Percentiles rank a stretch among this genome's conserved stretches.
Conservation (phyloP, 148 eudicot genomes). For the Chenopodium formosanum region DNA sequence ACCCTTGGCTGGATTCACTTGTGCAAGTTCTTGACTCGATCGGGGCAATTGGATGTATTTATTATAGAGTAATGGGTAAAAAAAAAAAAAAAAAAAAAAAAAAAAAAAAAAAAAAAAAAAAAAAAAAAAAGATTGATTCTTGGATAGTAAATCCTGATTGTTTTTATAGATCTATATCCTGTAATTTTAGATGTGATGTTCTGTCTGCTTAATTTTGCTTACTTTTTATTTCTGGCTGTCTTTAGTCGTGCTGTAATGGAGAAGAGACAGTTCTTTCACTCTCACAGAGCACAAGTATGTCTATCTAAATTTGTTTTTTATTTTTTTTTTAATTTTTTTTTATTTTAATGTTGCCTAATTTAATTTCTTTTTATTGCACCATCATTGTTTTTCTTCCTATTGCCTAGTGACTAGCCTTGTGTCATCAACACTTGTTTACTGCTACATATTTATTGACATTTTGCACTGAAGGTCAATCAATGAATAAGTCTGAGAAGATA, state of each 20-base stretch:
- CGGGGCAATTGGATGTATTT: too few relatives aligned
- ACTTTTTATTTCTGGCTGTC: neutral
- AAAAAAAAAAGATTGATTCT: too few relatives aligned
- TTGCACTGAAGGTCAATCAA: neutral
- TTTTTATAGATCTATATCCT: too few relatives aligned
- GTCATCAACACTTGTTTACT: neutral
- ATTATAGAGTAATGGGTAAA: too few relatives aligned
- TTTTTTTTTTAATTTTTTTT: neutral
- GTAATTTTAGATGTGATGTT: too few relatives aligned
- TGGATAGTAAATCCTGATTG: too few relatives aligned
- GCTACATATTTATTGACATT: neutral
- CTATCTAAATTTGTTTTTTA: neutral
- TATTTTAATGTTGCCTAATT: neutral
- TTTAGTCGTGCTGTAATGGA: conserved; percentile 81
- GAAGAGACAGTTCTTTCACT: conserved; percentile 93
- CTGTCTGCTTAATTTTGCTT: conserved; percentile 5
- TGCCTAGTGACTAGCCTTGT: neutral
- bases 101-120: too few relatives aligned
- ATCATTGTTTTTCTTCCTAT: neutral
- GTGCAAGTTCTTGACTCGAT: too few relatives aligned
- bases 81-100: too few relatives aligned
- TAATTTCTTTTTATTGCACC: neutral
- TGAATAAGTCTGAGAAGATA: neutral
- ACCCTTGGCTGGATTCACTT: too few relatives aligned
- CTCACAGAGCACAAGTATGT: conserved; percentile 92